Conservation (phyloP, 768 basidiomycete species). For the Coprinopsis sp. region DNA sequence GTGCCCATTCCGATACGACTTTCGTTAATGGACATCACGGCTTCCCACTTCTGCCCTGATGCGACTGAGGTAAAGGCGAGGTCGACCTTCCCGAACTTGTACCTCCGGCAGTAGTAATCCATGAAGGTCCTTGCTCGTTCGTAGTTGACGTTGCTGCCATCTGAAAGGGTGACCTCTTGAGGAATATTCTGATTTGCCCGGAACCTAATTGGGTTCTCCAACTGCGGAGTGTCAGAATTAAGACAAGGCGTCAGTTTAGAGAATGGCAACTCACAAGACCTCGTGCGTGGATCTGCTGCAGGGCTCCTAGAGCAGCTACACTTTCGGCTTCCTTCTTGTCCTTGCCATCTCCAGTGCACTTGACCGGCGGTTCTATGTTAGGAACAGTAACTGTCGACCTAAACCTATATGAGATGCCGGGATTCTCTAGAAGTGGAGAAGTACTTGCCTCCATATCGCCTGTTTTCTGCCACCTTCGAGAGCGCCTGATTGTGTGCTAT, state of each 20-base stretch:
- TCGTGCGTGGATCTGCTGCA: slow-evolving; percentile 61
- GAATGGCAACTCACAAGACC: slow-evolving; percentile 46
- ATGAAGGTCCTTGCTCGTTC: slow-evolving; percentile 84
- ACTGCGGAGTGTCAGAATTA: slow-evolving; percentile 19
- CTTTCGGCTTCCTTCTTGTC: slow-evolving; percentile 63
- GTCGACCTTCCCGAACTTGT: slow-evolving; percentile 68
- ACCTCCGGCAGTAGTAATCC: slow-evolving; percentile 90
- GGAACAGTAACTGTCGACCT: slow-evolving; percentile 38
- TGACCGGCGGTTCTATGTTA: slow-evolving; percentile 35
- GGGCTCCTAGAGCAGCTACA: slow-evolving; percentile 70
- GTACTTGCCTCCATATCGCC: slow-evolving; percentile 42
- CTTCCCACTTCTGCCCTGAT: slow-evolving; percentile 53
- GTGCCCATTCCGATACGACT: slow-evolving; percentile 79
- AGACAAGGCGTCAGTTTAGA: not conserved
- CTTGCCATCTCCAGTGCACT: slow-evolving; percentile 62
- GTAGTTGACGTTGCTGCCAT: slow-evolving; percentile 58
- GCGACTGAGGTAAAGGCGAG: slow-evolving; percentile 44
- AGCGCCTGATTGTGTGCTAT: slow-evolving; percentile 29
- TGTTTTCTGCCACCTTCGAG: slow-evolving; percentile 17
- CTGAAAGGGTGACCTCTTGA: slow-evolving; percentile 42
- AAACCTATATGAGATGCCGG: not conserved
- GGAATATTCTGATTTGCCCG: slow-evolving; percentile 17
- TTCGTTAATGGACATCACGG: slow-evolving; percentile 69
- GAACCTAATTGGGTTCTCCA: slow-evolving; percentile 34
- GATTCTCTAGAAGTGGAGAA: not conserved